phyloP scores from a whole-genome alignment of 345 rosid species.

The Passiflora organensis region DNA sequence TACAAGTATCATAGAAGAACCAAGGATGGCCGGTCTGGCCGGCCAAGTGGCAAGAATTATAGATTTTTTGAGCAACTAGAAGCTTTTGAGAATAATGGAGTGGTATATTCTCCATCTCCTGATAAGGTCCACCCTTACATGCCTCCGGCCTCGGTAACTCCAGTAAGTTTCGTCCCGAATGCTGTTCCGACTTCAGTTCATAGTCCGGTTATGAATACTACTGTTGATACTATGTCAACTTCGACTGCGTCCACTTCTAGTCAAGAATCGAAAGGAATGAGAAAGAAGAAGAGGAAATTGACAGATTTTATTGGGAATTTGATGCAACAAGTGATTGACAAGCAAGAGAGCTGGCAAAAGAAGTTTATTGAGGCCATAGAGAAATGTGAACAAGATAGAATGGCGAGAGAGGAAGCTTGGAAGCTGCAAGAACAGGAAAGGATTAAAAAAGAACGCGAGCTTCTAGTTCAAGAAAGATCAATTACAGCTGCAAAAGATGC shows the following conservation, averaged over 20 bases:
- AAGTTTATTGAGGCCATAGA: conserved; percentile 25
- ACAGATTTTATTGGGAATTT: conserved; percentile 18
- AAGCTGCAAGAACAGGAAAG: conserved; percentile 27
- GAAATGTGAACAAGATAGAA: conserved; percentile 22
- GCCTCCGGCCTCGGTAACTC: conserved; percentile 8
- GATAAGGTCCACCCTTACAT: conserved; percentile 9
- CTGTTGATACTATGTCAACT: conserved; percentile 14
- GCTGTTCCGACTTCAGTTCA: conserved; percentile 13
- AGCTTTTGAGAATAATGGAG: conserved; percentile 14
- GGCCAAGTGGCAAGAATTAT: conserved; percentile 21
- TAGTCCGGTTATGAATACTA: conserved; percentile 9
- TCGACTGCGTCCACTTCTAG: conserved; percentile 21
- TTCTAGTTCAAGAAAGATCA: conserved; percentile 22
- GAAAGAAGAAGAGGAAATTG: conserved; percentile 19
- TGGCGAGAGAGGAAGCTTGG: conserved; percentile 30
- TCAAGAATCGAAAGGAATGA: conserved; percentile 21
- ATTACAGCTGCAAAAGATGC: conserved; percentile 31
- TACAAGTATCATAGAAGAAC: conserved; percentile 33
- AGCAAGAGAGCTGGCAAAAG: conserved; percentile 27
- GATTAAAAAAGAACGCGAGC: conserved; percentile 25
- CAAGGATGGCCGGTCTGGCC: conserved; percentile 22
- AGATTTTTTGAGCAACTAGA: conserved; percentile 28
- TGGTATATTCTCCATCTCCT: conserved; percentile 5
- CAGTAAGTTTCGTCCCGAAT: conserved; percentile 3
- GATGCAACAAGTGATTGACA: conserved; percentile 25